Percentiles rank a stretch among this genome's conserved stretches.
These are phyloP conservation scores for Phytophthora litchii DNA, from an alignment of 352 stramenopile genomes.

Conservation along the genomic window DNA sequence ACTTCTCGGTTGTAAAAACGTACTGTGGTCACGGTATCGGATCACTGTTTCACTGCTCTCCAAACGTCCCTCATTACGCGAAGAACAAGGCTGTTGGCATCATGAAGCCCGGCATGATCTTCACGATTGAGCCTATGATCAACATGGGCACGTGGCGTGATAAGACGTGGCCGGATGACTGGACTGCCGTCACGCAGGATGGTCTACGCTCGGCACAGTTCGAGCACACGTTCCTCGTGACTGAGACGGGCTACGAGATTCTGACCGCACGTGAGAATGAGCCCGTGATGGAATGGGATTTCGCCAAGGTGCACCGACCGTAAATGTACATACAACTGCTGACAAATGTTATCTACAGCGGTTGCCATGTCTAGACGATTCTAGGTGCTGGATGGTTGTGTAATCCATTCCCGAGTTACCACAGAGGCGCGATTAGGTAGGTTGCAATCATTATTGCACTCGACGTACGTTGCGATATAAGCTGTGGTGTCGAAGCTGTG, in stretches of 20 bases:
- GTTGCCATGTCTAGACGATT: background rate
- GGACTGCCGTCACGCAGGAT: conserved; percentile 97
- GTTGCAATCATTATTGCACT: conserved; percentile 6
- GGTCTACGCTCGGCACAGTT: conserved; percentile 96
- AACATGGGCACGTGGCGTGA: conserved; percentile 94
- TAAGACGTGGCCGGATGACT: conserved; percentile 97
- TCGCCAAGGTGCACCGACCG: conserved; percentile 77
- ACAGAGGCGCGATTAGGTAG: conserved; percentile 14
- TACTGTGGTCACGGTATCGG: conserved; percentile 99
- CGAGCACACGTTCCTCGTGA: conserved; percentile 99
- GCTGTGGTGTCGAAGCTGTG: conserved; percentile 1
- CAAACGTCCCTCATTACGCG: conserved; percentile 97
- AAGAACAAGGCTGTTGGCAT: conserved; percentile 98
- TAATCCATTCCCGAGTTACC: conserved; percentile 7
- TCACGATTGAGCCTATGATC: conserved; percentile 99
- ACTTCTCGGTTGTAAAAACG: conserved; percentile 95
- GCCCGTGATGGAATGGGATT: conserved; percentile 88
- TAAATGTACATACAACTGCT: conserved; percentile 15
- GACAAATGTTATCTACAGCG: background rate
- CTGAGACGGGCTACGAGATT: conserved; percentile 96
- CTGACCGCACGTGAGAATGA: conserved; percentile 93
- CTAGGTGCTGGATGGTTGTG: conserved; percentile 7
- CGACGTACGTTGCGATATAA: conserved; percentile 5
- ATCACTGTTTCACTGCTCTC: conserved; percentile 95
- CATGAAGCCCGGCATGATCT: conserved; percentile 98